A percentile compares a stretch with the other conserved stretches of the same genome.
phyloP scores from a whole-genome alignment of 2,329 filamentous ascomycete genomes.

The Aspergillus hiratsukae region DNA sequence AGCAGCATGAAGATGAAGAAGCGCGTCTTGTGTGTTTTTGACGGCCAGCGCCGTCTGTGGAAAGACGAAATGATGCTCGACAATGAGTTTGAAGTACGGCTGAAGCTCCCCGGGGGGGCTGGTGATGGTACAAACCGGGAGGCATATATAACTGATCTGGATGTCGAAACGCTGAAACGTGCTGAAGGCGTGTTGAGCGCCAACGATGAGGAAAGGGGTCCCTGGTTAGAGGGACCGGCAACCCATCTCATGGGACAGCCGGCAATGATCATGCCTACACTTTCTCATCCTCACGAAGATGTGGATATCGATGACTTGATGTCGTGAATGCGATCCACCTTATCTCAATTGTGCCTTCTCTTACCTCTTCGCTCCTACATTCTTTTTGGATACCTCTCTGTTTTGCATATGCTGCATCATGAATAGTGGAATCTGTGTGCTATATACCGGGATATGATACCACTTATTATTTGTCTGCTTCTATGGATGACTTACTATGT shows the following conservation, averaged over 20 bases:
- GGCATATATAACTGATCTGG: constrained; percentile 85
- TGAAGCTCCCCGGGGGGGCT: constrained; percentile 69
- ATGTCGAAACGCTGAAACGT: constrained; percentile 81
- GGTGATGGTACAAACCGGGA: constrained; percentile 79
- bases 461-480: constrained; percentile 8
- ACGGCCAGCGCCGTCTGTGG: constrained; percentile 79
- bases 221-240: constrained; percentile 55
- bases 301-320: constrained; percentile 34
- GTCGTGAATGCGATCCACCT: constrained; percentile 15
- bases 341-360: constrained; percentile 5
- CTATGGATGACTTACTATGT: not conserved
- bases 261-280: constrained; percentile 27
- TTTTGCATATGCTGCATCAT: constrained; percentile 19
- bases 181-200: constrained; percentile 79
- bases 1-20: constrained; percentile 99
- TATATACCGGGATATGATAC: constrained; percentile 19
- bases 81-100: constrained; percentile 86
- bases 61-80: constrained; percentile 99
- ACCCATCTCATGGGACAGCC: constrained; percentile 33
- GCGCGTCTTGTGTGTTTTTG: constrained; percentile 88
- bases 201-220: constrained; percentile 80
- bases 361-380: constrained; percentile 5
- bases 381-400: constrained; percentile 6
- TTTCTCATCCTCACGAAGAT: constrained; percentile 25
- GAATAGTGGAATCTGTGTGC: constrained; percentile 11